Percentiles rank a stretch among this genome's conserved stretches.
phyloP scores from a whole-genome alignment of 208 protist species.

The Leishmania martiniquensis region DNA sequence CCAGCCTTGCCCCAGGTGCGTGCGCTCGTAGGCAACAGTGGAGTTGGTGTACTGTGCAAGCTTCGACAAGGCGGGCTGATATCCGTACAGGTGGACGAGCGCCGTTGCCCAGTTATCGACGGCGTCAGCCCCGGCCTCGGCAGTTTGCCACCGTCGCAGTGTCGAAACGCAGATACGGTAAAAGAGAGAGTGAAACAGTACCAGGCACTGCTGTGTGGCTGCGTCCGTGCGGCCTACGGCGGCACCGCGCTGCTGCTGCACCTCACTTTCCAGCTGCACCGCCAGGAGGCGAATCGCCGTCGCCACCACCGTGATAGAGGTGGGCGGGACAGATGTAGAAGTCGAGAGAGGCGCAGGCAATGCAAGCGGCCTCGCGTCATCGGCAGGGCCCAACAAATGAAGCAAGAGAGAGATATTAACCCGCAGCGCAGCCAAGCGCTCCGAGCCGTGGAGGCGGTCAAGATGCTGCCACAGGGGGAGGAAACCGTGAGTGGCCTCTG shows the following conservation, averaged over 20 bases:
- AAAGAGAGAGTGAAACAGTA: slow-evolving; percentile 28
- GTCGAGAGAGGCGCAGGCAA: not conserved
- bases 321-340: not conserved
- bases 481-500: slow-evolving; percentile 18
- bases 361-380: not conserved
- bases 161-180: slow-evolving; percentile 29
- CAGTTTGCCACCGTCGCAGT: slow-evolving; percentile 25
- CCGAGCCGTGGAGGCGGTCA: slow-evolving; percentile 4
- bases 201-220: not conserved
- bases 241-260: slow-evolving; percentile 14
- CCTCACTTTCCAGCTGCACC: slow-evolving; percentile 22
- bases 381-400: slow-evolving; percentile 18
- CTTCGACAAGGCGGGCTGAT: slow-evolving; percentile 28
- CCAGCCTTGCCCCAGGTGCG: slow-evolving; percentile 33
- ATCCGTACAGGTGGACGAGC: slow-evolving; percentile 48
- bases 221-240: slow-evolving; percentile 2
- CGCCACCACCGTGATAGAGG: slow-evolving; percentile 23
- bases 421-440: slow-evolving; percentile 14
- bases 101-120: slow-evolving; percentile 48
- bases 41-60: slow-evolving; percentile 29
- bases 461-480: slow-evolving; percentile 34
- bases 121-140: slow-evolving; percentile 21
- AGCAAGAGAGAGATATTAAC: slow-evolving; percentile 19
- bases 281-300: slow-evolving; percentile 23
- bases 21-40: slow-evolving; percentile 23